Evolutionary conservation across 306 rosid genomes (phyloP).

Genomic region (Trichosanthes cucumerina): DNA sequence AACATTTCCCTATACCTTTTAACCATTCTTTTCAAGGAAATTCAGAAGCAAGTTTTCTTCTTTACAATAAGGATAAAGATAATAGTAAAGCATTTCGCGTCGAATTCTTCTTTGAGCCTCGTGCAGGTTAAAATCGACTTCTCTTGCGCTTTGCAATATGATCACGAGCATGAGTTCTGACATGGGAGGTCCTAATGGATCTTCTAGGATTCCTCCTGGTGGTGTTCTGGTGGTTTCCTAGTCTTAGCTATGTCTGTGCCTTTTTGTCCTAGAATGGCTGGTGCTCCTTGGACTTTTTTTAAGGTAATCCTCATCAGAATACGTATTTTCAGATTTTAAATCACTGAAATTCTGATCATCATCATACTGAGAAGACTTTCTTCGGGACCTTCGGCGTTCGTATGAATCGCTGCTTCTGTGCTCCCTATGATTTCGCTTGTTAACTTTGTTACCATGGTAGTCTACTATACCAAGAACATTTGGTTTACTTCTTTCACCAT

Average conservation of each 20-base stretch:
- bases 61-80: not conserved
- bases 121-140: not conserved
- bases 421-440: not conserved
- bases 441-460: not conserved
- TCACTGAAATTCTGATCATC: not conserved
- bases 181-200: not conserved
- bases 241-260: not conserved
- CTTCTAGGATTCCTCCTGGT: constrained; percentile 1
- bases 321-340: not conserved
- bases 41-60: not conserved
- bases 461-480: not conserved
- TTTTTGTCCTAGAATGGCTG: not conserved
- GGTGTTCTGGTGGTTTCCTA: not conserved
- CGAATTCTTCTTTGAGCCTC: not conserved
- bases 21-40: not conserved
- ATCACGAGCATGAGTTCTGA: not conserved
- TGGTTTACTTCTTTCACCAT: not conserved
- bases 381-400: not conserved
- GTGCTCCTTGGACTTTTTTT: not conserved
- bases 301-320: not conserved
- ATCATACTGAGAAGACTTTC: not conserved
- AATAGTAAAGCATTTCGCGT: not conserved
- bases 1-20: not conserved
- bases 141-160: not conserved
- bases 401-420: not conserved